Evolutionary conservation across 225 moss, liverwort and hornwort genomes (phyloP).

Genomic region (Pleurozium schreberi): DNA sequence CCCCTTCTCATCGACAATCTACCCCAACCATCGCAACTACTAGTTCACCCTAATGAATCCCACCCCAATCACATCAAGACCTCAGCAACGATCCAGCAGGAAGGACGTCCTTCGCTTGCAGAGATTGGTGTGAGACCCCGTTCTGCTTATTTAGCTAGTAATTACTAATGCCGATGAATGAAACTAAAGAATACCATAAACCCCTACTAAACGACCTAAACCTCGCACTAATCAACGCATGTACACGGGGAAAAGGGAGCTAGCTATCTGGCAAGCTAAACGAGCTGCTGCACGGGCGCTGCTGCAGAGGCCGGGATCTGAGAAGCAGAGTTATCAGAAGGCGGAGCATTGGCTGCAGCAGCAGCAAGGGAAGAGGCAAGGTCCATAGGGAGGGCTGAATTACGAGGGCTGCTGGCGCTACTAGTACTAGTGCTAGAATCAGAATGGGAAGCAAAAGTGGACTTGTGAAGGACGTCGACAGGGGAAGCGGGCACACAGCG

Average conservation of each 20-base stretch:
- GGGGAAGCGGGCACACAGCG: slow-evolving; percentile 34
- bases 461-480: slow-evolving; percentile 87
- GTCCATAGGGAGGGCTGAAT: slow-evolving; percentile 22
- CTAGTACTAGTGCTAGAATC: slow-evolving; percentile 72
- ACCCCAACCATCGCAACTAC: not conserved
- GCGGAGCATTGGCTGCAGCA: not conserved
- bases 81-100: not conserved
- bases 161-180: not conserved
- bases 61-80: not conserved
- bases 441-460: slow-evolving; percentile 69
- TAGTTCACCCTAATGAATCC: not conserved
- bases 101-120: not conserved
- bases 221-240: not conserved
- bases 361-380: not conserved
- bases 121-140: not conserved
- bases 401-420: slow-evolving; percentile 66
- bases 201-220: not conserved
- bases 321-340: not conserved
- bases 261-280: not conserved
- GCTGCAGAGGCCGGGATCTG: not conserved
- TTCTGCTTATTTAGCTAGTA: slow-evolving; percentile 9
- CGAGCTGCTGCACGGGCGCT: not conserved
- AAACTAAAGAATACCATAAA: not conserved
- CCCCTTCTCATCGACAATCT: not conserved
- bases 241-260: not conserved